phyloP scores from a whole-genome alignment of 140 eudicot genomes.

The Erigeron philadelphicus region DNA sequence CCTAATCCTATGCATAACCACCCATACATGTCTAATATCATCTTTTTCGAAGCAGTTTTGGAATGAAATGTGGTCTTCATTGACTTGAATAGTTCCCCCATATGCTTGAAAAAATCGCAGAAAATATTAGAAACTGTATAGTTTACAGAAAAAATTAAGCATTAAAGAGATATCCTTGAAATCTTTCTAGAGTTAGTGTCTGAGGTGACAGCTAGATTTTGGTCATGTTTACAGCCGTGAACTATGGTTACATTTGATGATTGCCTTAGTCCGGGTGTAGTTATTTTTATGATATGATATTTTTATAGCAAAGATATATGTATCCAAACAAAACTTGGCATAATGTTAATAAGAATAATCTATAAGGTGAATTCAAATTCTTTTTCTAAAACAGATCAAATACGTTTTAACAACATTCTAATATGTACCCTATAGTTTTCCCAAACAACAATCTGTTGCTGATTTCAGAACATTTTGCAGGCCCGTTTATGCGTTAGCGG shows the following conservation, averaged over 20 bases:
- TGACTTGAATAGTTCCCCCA: neutral
- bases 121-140: neutral
- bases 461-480: conserved; percentile 32
- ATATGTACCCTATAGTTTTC: neutral
- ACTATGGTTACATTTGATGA: neutral
- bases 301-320: neutral
- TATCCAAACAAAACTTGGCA: neutral
- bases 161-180: neutral
- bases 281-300: too few relatives aligned
- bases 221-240: too few relatives aligned
- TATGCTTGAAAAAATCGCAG: neutral
- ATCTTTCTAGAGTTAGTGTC: neutral
- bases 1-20: neutral
- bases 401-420: neutral
- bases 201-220: neutral
- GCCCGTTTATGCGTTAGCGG: conserved; percentile 79
- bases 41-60: neutral
- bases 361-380: neutral
- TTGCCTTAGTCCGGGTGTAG: neutral
- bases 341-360: neutral
- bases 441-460: neutral
- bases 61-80: neutral
- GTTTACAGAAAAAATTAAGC: neutral
- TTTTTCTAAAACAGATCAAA: neutral
- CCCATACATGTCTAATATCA: neutral